Evolutionary conservation across 108 stramenopile genomes (phyloP), one percentile per base, ranked within the genome.

Genomic region (Cylindrotheca fusiformis): DNA sequence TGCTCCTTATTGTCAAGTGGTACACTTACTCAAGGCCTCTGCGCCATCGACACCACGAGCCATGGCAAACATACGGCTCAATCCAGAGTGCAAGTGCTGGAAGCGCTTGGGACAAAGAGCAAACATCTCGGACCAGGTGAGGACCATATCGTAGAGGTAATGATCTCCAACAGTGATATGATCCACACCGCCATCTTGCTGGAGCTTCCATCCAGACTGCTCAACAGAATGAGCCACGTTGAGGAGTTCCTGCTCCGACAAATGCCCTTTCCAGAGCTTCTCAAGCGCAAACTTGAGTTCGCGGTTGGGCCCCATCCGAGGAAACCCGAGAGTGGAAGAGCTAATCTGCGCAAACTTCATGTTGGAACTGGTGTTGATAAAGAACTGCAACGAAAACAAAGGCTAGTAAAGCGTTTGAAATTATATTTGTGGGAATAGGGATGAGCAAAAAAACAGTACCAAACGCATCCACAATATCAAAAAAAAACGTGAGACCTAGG

Each of bases 241-340:
- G 30, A 77, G 41, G 5, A 78, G 53, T 1, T 63, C 82, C 20
- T 65, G 57, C 17, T 61, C 66, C 44, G 25, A 25, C 8, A 53
- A 25, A 2, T 25, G 30, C 1, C 77, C 74, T 22, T 70, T 65
- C 85, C 85, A 86, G 62, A 57, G 71, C 54, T 75, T 78, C 65
- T 86, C 85, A 2, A 86, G 54, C 4, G 78, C 77, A 41, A 79
- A 76, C 77, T 86, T 86, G 60, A 86, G 72, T 63, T 86, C 85
- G 3, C 85, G 73, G 51, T 79, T 78, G n/a, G 76, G 78, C 1
- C 85, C 85, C 60, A 85, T 82, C 18, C 84, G 76, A 30, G 80
- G 78, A 52, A 80, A 82, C 3, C 84, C 84, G 19, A 85, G 66
- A 20, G 76, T 65, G 14, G 76, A 58, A 25, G 75, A 66, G 32